phyloP scores from a whole-genome alignment of 2,329 filamentous ascomycete genomes.

The Rhinocladiella mackenziei region DNA sequence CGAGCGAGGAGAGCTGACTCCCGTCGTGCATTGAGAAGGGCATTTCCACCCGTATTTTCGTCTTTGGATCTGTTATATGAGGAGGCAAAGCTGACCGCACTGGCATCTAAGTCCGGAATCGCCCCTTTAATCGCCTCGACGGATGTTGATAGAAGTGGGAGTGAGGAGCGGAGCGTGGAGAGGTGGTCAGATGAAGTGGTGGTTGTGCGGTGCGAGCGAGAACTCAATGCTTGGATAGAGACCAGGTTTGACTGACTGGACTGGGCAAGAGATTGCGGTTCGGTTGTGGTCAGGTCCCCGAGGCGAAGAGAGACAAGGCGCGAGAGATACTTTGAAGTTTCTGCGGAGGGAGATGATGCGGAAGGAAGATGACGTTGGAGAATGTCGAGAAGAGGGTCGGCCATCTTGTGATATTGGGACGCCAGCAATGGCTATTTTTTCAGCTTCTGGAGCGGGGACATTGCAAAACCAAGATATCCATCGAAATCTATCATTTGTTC shows the following conservation, averaged over 20 bases:
- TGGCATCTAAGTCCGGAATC: constrained; percentile 73
- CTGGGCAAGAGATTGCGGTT: constrained; percentile 76
- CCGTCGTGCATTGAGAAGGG: constrained; percentile 68
- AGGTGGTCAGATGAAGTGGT: constrained; percentile 77
- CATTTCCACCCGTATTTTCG: constrained; percentile 54
- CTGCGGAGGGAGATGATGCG: constrained; percentile 34
- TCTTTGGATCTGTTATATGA: constrained; percentile 67
- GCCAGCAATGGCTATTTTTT: too few species aligned
- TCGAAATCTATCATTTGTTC: not conserved
- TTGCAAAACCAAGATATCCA: not conserved
- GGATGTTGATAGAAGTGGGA: constrained; percentile 66
- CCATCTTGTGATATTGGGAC: too few species aligned
- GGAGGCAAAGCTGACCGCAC: constrained; percentile 73
- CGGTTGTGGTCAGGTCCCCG: constrained; percentile 65
- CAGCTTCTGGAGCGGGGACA: too few species aligned
- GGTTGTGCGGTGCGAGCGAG: constrained; percentile 79
- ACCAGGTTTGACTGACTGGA: constrained; percentile 74
- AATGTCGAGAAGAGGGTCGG: constrained; percentile 71
- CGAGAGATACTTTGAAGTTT: constrained; percentile 64
- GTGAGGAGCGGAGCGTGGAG: constrained; percentile 63
- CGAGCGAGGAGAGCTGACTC: constrained; percentile 75
- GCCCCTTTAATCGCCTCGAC: constrained; percentile 64
- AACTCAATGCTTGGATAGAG: constrained; percentile 80
- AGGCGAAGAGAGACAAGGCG: constrained; percentile 74
- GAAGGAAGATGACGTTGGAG: constrained; percentile 57